phyloP scores from a whole-genome alignment of 768 basidiomycete species.

The Rossbeevera mucosa region DNA sequence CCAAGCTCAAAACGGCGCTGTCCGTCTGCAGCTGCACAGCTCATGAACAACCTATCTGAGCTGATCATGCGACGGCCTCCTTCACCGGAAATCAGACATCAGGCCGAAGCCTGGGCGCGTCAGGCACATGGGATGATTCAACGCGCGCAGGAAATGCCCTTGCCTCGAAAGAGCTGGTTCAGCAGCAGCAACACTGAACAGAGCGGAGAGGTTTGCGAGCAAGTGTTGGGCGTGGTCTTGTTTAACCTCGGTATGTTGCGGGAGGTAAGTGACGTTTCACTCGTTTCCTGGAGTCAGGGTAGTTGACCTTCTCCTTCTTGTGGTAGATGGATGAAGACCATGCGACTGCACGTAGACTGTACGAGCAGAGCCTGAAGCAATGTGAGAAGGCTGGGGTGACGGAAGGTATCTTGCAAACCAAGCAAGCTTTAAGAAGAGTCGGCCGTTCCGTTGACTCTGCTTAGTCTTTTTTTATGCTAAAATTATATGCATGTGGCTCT shows the following conservation, averaged over 20 bases:
- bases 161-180: conserved; percentile 20
- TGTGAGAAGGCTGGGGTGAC: conserved; percentile 29
- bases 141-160: conserved; percentile 17
- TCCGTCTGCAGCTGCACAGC: conserved; percentile 36
- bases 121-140: conserved; percentile 41
- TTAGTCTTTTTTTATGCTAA: neutral
- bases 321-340: conserved; percentile 33
- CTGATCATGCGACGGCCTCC: conserved; percentile 36
- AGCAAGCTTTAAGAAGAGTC: conserved; percentile 32
- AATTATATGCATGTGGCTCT: neutral
- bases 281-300: neutral
- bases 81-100: conserved; percentile 33
- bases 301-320: neutral
- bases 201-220: conserved; percentile 43
- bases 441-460: neutral
- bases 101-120: conserved; percentile 60
- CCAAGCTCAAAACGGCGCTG: neutral
- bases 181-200: conserved; percentile 17
- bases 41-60: conserved; percentile 48
- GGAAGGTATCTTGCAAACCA: conserved; percentile 35
- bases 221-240: conserved; percentile 51
- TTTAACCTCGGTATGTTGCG: conserved; percentile 58
- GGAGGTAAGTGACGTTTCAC: conserved; percentile 29
- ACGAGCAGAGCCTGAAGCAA: conserved; percentile 30
- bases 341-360: conserved; percentile 27